Evolutionary conservation across 345 rosid genomes (phyloP), one percentile per base, ranked within the genome.

Genomic region (Kernera saxatilis): DNA sequence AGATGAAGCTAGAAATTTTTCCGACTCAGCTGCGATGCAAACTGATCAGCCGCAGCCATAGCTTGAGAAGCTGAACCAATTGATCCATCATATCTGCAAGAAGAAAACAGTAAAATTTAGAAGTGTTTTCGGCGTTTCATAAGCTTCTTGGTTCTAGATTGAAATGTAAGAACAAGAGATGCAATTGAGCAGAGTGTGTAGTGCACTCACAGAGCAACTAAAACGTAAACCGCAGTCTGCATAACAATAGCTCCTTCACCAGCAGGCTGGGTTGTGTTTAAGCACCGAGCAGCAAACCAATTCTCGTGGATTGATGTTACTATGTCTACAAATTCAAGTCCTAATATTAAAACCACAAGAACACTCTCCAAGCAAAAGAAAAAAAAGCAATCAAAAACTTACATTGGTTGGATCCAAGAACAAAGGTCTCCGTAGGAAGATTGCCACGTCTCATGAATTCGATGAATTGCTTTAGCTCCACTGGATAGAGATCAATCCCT

Each of bases 231-330:
- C 4, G 84, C 67, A 0, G 96, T 86, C 81, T 87, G 97, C 82
- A 87, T 78, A 68, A 90, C 85, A 41, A 93, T 84, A 64, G 80
- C 92, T 54, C 98, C 97, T 87, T 90, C 97, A 56, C 96, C 97
- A 55, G 86, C 75, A 55, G 90, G 82, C 29, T 82, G 83, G 11
- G 75, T 62, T 3, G 92, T 51, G 77, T 87, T 85, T 70, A 90
- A 45, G 73, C 90, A 90, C 76, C 98, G 87, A 53, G 97, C 92
- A 60, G 74, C 81, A 56, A 93, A 90, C 92, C 96, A 88, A 13
- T 78, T 86, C 78, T 93, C 96, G 30, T 90, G 86, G 58, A 87
- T 70, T 5, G 97, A 84, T n/a, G 93, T 90, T 22, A 88, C 85
- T 67, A 86, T 41, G 72, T 90, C 97, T 93, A 81, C 39, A 40